Evolutionary conservation across 2,329 filamentous ascomycete species (phyloP).

Genomic region (Eutypa lata): DNA sequence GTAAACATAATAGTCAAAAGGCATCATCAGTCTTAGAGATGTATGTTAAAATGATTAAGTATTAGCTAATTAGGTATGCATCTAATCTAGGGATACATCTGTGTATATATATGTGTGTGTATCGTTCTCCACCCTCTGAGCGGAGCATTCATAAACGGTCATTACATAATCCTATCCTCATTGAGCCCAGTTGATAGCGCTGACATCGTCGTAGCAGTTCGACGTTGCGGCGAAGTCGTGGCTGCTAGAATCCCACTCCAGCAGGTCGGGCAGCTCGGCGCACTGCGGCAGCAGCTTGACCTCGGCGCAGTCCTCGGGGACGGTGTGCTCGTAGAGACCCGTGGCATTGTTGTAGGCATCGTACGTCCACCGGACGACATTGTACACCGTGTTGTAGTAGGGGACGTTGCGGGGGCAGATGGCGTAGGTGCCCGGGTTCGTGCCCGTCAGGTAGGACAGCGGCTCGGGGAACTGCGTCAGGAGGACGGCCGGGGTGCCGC

Average conservation of each 20-base stretch:
- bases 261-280: slow-evolving; percentile 32
- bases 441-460: slow-evolving; percentile 27
- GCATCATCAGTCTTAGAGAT: too few species aligned
- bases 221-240: slow-evolving; percentile 37
- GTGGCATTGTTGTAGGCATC: slow-evolving; percentile 9
- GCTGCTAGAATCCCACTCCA: slow-evolving; percentile 32
- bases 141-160: neutral
- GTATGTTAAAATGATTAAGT: too few species aligned
- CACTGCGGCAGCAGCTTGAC: slow-evolving; percentile 44
- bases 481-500: slow-evolving; percentile 33
- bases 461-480: slow-evolving; percentile 33
- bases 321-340: slow-evolving; percentile 14
- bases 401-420: slow-evolving; percentile 40
- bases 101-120: neutral
- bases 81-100: too few species aligned
- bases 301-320: slow-evolving; percentile 39
- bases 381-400: slow-evolving; percentile 39
- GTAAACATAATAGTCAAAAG: too few species aligned
- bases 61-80: too few species aligned
- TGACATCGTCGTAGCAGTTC: slow-evolving; percentile 40
- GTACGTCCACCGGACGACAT: slow-evolving; percentile 37
- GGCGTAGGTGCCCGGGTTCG: slow-evolving; percentile 32
- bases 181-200: slow-evolving; percentile 34
- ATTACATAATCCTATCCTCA: slow-evolving; percentile 12
- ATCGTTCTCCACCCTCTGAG: neutral